phyloP scores from a whole-genome alignment of 805 yeast species.

The Ogataea populi-albae region DNA sequence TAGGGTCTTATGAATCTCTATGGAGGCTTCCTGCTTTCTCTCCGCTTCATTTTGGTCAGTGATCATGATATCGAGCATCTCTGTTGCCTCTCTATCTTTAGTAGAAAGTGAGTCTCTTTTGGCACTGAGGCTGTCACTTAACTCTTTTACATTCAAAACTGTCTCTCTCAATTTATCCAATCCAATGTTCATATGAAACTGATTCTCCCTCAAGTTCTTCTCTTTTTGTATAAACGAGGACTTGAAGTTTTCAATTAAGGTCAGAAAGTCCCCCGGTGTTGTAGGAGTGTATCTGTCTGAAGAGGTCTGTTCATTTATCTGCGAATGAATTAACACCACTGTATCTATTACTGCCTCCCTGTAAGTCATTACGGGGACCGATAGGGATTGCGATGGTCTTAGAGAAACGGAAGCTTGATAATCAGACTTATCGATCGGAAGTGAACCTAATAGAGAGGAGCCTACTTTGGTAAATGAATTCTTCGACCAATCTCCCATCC shows the following conservation, averaged over 20 bases:
- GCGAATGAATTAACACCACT: slow-evolving; percentile 45
- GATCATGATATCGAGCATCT: slow-evolving; percentile 72
- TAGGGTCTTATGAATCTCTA: slow-evolving; percentile 68
- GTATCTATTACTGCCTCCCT: slow-evolving; percentile 44
- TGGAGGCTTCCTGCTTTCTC: slow-evolving; percentile 80
- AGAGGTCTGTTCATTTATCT: slow-evolving; percentile 4
- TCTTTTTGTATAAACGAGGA: slow-evolving; percentile 42
- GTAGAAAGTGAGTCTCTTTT: slow-evolving; percentile 47
- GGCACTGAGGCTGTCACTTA: slow-evolving; percentile 51
- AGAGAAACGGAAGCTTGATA: slow-evolving; percentile 35
- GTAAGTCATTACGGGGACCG: slow-evolving; percentile 10
- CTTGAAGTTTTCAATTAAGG: slow-evolving; percentile 46
- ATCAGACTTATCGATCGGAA: slow-evolving; percentile 54
- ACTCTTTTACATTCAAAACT: slow-evolving; percentile 61
- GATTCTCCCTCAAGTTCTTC: slow-evolving; percentile 55
- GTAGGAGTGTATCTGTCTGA: slow-evolving; percentile 3
- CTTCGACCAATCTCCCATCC: slow-evolving; percentile 84
- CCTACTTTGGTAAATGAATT: slow-evolving; percentile 52
- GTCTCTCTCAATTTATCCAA: slow-evolving; percentile 74
- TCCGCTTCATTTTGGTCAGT: slow-evolving; percentile 90
- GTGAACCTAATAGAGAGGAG: slow-evolving; percentile 9
- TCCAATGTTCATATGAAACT: slow-evolving; percentile 71
- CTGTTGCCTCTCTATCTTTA: slow-evolving; percentile 68
- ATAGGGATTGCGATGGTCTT: slow-evolving; percentile 11
- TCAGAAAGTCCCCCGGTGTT: slow-evolving; percentile 57